Evolutionary conservation across 2,329 filamentous ascomycete species (phyloP), one percentile per base, ranked within the genome.

Genomic region (Colletotrichum coccodes): DNA sequence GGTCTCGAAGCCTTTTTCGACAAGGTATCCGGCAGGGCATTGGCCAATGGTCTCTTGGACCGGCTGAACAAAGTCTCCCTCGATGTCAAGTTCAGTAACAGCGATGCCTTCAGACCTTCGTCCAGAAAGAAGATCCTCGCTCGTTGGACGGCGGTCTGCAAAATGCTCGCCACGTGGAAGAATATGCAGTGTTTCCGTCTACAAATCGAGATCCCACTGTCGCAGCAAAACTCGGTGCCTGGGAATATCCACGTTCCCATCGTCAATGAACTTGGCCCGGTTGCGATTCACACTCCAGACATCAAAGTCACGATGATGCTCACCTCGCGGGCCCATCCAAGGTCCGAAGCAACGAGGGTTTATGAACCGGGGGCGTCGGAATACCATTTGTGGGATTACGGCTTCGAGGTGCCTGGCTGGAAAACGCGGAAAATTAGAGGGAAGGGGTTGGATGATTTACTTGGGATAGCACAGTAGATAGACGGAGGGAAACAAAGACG

Each of bases 101-200:
- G 42, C 2, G 34, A 52, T 36, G 50, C 52, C 7, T 67, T 63
- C 59, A 63, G 28, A 32, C 64, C 64, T 21, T 67, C 59, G 12
- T 49, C 64, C 21, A 62, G 59, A 28, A 63, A 67, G n/a, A 63
- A 52, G 9, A 63, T 67, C 11, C 42, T 63, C 6, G 16, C 21
- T 23, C 61, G 50, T 16, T 67, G 52, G 52, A 5, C 28, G 30
- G 36, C 21, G 12, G 44, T 34, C 5, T 67, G 59, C 36, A 42
- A 67, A 44, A 67, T 21, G 18, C 50, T 67, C 7, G 34, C 59
- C 16, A 26, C 4, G 3, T 44, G 54, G 11, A 34, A 6, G n/a
- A 44, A 2, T 36, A 56, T 58, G 12, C 42, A 32, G n/a, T 21
- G 26, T 6, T 57, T 67, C 44, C 59, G 28, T 3, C 26, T 63